Evolutionary conservation across 2,329 filamentous ascomycete species (phyloP), one percentile per base, ranked within the genome.

Genomic region (Sporothrix pallida): DNA sequence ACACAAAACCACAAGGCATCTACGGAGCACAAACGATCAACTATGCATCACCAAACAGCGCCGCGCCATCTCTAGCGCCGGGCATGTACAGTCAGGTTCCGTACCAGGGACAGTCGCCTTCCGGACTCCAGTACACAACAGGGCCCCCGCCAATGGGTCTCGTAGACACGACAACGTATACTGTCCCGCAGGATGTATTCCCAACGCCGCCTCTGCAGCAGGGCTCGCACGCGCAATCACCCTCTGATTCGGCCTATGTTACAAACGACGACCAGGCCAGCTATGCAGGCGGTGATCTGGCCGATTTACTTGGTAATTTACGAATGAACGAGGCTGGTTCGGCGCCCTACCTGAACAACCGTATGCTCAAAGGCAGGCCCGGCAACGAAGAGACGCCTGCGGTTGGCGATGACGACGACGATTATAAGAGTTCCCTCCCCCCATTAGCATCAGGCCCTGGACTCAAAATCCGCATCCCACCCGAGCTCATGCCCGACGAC

Each of bases 401-500:
- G 0, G 82, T 92, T 48, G 91, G 93, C 75, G 92, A 91, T 12
- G 84, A 89, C 31, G 84, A 89, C 23, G 92, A 95, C 74, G 92
- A 97, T 73, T 91, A 88, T 74, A 92, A 94, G 77, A 88, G 90
- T 62, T 83, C 87, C 44, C 82, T 97, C 9, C 94, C 93, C 48
- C 88, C 90, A 13, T 87, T 92, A 48, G 87, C 88, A 17, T 87
- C 88, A 7, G 89, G 90, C 9, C 88, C 93, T 8, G 94, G 94
- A 69, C 86, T 90, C 26, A 94, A 92, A 74, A 92, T 97, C 74
- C 90, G 94, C 50, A 97, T 98, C 75, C 96, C 95, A 0, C 93
- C 92, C 0, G 94, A 97, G 78, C 87, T 98, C 79, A 97, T 98
- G 94, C 95, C 95, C 0, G 88, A 92, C 44, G 94, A 98, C 46